Percentiles rank a stretch among this genome's conserved stretches.
phyloP scores from a whole-genome alignment of 208 protist species.

The Acanthamoeba sp. region DNA sequence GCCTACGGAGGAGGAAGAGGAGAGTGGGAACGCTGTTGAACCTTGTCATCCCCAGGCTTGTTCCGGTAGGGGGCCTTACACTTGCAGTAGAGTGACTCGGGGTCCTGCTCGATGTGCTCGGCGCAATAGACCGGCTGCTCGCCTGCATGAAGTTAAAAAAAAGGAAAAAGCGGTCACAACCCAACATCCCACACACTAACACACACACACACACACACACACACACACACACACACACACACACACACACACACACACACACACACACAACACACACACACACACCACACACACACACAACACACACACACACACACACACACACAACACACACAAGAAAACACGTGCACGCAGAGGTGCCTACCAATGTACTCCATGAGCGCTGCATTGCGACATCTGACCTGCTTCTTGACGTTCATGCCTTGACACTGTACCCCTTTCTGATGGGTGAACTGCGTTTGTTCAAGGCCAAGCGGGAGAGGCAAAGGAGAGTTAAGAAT shows the following conservation, averaged over 20 bases:
- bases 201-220: no score
- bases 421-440: conserved; percentile 44
- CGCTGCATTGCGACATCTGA: conserved; percentile 37
- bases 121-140: conserved; percentile 64
- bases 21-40: neutral
- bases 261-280: no score
- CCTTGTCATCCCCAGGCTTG: conserved; percentile 1
- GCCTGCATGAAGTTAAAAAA: neutral
- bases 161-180: no score
- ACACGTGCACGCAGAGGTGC: neutral
- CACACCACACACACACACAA: no score
- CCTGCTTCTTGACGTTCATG: conserved; percentile 18
- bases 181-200: no score
- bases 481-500: neutral
- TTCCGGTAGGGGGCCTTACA: neutral
- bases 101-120: conserved; percentile 61
- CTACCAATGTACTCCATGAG: conserved; percentile 65
- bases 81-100: conserved; percentile 39
- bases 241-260: no score
- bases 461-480: neutral
- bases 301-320: no score
- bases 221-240: neutral
- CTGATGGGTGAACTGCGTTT: conserved; percentile 2
- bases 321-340: neutral
- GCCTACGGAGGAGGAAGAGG: no score